Percentiles rank a stretch among this genome's conserved stretches.
Evolutionary conservation across 306 rosid genomes (phyloP).

Genomic region (Senna tora): DNA sequence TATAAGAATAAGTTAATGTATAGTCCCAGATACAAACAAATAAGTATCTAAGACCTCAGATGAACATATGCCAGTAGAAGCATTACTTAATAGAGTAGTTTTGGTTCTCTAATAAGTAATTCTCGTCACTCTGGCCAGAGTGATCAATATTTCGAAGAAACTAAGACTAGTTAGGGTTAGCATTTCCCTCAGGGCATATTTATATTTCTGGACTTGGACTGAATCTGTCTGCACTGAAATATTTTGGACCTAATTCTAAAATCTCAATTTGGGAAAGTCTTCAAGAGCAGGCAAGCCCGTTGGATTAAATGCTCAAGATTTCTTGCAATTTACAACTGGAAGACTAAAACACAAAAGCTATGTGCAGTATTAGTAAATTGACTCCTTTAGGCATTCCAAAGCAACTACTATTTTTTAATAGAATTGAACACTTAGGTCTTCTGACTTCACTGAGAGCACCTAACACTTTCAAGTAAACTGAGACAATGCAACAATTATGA

Average conservation of each 20-base stretch:
- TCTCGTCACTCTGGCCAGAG: not conserved
- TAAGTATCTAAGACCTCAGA: not conserved
- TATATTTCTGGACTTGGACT: not conserved
- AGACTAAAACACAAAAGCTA: not conserved
- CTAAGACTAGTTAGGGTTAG: not conserved
- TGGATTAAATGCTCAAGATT: not conserved
- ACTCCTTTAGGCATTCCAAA: not conserved
- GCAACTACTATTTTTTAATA: not conserved
- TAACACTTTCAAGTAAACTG: not conserved
- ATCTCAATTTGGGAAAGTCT: not conserved
- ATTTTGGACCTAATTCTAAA: not conserved
- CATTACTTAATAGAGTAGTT: not conserved
- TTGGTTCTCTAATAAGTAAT: not conserved
- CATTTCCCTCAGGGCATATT: not conserved
- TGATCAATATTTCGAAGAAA: not conserved
- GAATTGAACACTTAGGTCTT: not conserved
- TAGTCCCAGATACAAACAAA: not conserved
- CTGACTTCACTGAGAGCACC: not conserved
- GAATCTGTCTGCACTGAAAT: not conserved
- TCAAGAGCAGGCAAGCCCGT: not conserved
- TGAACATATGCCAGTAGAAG: not conserved
- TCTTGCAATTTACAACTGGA: not conserved
- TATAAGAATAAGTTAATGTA: no score
- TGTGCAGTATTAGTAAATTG: not conserved
- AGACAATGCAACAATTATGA: not conserved